Base-by-base conservation (phyloP, 1,139 yeast genomes). In the Saccharomyces hybrid region DNA sequence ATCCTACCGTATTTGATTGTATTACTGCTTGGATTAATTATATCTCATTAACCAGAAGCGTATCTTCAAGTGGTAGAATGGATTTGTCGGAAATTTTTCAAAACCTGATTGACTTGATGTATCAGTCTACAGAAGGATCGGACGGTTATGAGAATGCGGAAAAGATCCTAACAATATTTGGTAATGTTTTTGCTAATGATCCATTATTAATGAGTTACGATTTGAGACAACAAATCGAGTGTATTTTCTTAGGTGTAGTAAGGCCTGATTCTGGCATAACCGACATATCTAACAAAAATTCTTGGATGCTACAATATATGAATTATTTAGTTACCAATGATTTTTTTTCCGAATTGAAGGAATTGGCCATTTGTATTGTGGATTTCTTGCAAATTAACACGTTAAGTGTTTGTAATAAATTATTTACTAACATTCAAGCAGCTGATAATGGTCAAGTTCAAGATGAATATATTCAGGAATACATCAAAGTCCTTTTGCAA, bases 331-430 rank as follows among this genome's bases (percentile, higher is more conserved):
- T 69, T 14, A 61, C 66, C 2, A 61, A 72, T 27, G 75, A 75
- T 38, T 77, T 77, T 61, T 69, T 66, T 47, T 78, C 77, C 16
- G 78, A 78, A 52, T 65, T 80, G 47, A 76, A 75, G 51, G 75
- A 76, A 42, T 78, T 82, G 58, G 73, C 83, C 3, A 75, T 77
- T 53, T 70, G 86, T 52, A 66, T 83, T 6, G 78, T 82, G 3
- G 74, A 80, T 5, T 80, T 77, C 57, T 64, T 84, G 46, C 83
- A 79, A 55, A 69, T 75, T 42, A 82, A 82, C 58, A 72, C 81
- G n/a, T 59, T 82, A 3, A 73, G 72, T 54, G 68, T 85, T 11
- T 74, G 83, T 14, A 71, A 78, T 50, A 73, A 76, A 50, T 64
- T 86, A 11, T 67, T 75, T 8, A 72, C 77, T 19, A 73, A 74